These are phyloP conservation scores for Aureobasidium musti DNA, from an alignment of 2,329 filamentous ascomycete species.

Conservation along the genomic window DNA sequence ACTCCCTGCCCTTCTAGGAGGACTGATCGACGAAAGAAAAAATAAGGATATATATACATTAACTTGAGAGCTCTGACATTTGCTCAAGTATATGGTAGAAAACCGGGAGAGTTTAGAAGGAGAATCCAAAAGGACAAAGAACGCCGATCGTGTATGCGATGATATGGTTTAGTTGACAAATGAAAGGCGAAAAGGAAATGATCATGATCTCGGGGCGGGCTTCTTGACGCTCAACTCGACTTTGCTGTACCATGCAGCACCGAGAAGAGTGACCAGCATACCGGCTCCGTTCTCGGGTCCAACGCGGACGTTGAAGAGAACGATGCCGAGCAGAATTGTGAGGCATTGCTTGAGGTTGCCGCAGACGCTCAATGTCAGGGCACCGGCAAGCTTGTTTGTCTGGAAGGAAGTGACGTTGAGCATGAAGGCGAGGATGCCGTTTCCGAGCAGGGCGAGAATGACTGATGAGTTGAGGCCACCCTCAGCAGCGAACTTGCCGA, in stretches of 20 bases:
- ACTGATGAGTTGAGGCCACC: conserved; percentile 36
- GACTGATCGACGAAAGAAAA: not conserved
- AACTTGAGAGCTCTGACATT: conserved; percentile 10
- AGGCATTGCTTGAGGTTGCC: conserved; percentile 45
- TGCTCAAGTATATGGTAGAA: conserved; percentile 1
- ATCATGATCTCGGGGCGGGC: conserved; percentile 17
- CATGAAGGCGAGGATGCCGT: conserved; percentile 41
- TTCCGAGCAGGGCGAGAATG: conserved; percentile 37
- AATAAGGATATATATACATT: conserved; percentile 16
- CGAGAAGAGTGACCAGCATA: conserved; percentile 57
- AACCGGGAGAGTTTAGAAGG: too few relatives aligned
- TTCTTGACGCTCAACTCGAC: conserved; percentile 57
- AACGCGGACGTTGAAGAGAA: conserved; percentile 42
- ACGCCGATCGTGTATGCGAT: conserved; percentile 19
- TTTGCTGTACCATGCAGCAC: conserved; percentile 61
- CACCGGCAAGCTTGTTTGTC: conserved; percentile 45
- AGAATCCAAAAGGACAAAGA: not conserved
- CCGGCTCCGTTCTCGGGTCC: conserved; percentile 53
- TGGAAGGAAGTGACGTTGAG: conserved; percentile 45
- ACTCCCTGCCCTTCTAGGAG: not conserved
- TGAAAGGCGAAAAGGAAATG: not conserved
- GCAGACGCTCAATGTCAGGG: conserved; percentile 43
- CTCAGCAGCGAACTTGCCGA: conserved; percentile 33
- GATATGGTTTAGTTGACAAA: conserved; percentile 5
- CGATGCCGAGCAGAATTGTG: conserved; percentile 44